Base-by-base conservation (phyloP, 345 rosid genomes). In the Boechera divaricarpa region DNA sequence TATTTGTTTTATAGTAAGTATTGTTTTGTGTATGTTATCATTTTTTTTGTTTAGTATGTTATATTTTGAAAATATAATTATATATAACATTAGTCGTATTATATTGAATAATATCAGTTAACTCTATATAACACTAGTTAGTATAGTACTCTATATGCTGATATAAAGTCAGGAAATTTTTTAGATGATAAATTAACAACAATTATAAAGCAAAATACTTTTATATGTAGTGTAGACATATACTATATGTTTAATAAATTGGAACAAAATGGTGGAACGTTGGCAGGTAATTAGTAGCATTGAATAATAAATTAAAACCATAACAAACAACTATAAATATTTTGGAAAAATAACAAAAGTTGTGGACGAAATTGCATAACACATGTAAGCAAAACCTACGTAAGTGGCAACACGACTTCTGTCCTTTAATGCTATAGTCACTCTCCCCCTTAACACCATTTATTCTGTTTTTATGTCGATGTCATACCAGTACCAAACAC, bases 261-360 rank as follows among this genome's bases (percentile, higher is more conserved):
- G 55, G 10, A 29, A 45, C 1, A 63, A 26, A 65, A 32, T 48
- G 70, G 70, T 66, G 31, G 70, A 66, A 48, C 70, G 31, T 51
- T 48, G 70, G 16, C 57, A 32, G 57, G 57, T 66, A 32, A 31
- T 31, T 66, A 48, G 57, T 32, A 48, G 70, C 70, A 66, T 66
- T 66, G 8, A 48, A 66, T 49, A 31, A 66, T 56, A 29, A 48
- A 65, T 65, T 45, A 32, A 66, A 66, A 32, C 44, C 57, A 66
- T 28, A 48, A 48, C 28, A n/a, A 65, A 16, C 70, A 64, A 32
- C 42, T 47, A 47, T 45, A 45, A 24, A 29, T 45, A n/a, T 21
- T 42, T 63, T 44, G 4, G 12, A 26, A 26, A 63, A 26, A 29
- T 21, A 64, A 15, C 13, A 64, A 64, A 44, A 44, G 69, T 29